Conservation (phyloP, 108 stramenopile species). For the Pelagomonas calceolata region DNA sequence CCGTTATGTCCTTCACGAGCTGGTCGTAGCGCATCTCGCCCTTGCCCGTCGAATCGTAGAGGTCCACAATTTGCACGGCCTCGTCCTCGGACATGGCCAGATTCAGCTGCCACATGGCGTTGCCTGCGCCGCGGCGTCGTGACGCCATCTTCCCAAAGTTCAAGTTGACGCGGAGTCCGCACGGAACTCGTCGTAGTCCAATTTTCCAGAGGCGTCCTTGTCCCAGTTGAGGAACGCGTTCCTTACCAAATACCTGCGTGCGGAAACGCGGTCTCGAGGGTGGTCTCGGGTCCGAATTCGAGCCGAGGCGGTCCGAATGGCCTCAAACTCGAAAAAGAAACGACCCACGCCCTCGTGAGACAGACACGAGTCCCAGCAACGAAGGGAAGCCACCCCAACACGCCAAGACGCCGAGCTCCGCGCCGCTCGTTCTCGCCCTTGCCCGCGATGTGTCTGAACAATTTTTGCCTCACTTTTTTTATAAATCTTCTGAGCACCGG, state of each 20-base stretch:
- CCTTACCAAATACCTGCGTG: too few species aligned
- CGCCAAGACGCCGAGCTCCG: too few species aligned
- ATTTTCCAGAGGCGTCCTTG: slow-evolving; percentile 12
- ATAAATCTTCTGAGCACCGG: slow-evolving; percentile 12
- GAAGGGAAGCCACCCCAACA: too few species aligned
- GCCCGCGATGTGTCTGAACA: slow-evolving; percentile 12
- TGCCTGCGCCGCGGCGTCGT: too few species aligned
- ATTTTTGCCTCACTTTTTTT: slow-evolving; percentile 19
- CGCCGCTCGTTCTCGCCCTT: slow-evolving; percentile 18
- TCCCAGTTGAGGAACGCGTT: slow-evolving; percentile 22
- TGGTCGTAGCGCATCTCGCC: slow-evolving; percentile 13
- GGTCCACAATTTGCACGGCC: slow-evolving; percentile 7
- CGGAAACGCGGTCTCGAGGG: too few species aligned
- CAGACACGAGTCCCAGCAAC: too few species aligned
- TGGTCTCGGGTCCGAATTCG: too few species aligned
- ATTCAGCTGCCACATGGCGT: slow-evolving; percentile 10
- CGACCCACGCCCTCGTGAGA: too few species aligned
- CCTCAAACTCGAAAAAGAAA: too few species aligned
- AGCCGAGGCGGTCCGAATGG: too few species aligned
- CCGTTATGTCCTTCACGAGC: slow-evolving; percentile 18
- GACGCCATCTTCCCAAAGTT: too few species aligned
- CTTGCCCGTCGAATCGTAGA: slow-evolving; percentile 6
- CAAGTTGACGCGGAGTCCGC: too few species aligned
- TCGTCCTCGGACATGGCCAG: slow-evolving; percentile 14
- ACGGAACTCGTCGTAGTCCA: slow-evolving; percentile 11